Conservation (phyloP, 257 asterid genomes). For the Cruciata laevipes region DNA sequence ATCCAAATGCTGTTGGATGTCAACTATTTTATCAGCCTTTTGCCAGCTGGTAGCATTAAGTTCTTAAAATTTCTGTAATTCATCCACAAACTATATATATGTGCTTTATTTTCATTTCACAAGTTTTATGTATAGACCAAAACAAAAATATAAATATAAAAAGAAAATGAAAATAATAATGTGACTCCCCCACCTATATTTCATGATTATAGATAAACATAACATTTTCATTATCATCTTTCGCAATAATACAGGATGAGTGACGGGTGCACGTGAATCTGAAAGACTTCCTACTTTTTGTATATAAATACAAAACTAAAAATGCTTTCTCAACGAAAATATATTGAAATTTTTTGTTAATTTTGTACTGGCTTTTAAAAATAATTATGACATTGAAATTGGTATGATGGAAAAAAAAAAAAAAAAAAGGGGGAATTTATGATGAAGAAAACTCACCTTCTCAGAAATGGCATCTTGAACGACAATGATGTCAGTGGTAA, state of each 20-base stretch:
- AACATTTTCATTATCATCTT: background rate
- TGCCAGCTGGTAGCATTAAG: constrained; percentile 6
- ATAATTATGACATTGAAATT: background rate
- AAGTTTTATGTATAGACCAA: background rate
- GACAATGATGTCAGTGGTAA: constrained; percentile 70
- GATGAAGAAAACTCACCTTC: constrained; percentile 38
- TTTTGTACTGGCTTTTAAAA: background rate
- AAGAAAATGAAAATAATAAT: background rate
- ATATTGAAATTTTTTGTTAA: too few relatives aligned
- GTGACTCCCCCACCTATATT: background rate
- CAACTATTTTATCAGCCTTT: constrained; percentile 1
- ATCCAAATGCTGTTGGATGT: background rate
- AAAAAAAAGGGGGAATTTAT: background rate
- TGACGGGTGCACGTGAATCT: background rate
- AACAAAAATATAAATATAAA: background rate
- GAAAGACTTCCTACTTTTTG: too few relatives aligned
- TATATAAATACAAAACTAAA: too few relatives aligned
- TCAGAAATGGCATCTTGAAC: constrained; percentile 97
- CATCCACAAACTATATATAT: background rate
- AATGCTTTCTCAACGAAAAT: too few relatives aligned
- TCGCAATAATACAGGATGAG: background rate
- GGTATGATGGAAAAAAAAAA: too few relatives aligned
- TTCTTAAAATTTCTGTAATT: background rate
- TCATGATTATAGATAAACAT: background rate
- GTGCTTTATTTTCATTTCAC: background rate